phyloP scores from a whole-genome alignment of 1,284 basidiomycete species.

The Ceratobasidium sp. region DNA sequence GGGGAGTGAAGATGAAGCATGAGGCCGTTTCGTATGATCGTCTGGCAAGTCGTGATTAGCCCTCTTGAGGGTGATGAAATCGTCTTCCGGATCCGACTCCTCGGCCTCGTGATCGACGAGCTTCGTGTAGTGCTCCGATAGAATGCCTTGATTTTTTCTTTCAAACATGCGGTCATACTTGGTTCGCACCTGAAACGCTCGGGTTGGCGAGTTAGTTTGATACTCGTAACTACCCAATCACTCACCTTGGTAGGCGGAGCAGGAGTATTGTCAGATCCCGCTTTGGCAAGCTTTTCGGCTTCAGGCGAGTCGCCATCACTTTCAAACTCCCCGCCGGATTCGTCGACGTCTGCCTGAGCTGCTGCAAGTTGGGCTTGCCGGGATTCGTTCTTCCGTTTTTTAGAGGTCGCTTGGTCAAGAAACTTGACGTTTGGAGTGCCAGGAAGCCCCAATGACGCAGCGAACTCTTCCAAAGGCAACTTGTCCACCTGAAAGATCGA shows the following conservation, averaged over 20 bases:
- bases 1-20: background rate
- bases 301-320: conserved; percentile 50
- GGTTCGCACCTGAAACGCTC: conserved; percentile 71
- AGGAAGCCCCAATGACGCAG: conserved; percentile 91
- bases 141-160: conserved; percentile 93
- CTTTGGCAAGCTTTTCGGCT: background rate
- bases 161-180: conserved; percentile 99
- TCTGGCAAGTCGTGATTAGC: conserved; percentile 81
- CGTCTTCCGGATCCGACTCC: conserved; percentile 73
- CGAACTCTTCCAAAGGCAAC: conserved; percentile 87
- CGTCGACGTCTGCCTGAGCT: conserved; percentile 54
- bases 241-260: conserved; percentile 1
- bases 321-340: conserved; percentile 55
- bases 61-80: conserved; percentile 95
- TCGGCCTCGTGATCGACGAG: conserved; percentile 79
- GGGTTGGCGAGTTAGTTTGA: background rate
- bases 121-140: conserved; percentile 92
- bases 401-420: conserved; percentile 77
- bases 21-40: conserved; percentile 36
- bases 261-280: background rate
- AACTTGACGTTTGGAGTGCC: conserved; percentile 98
- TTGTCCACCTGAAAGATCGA: conserved; percentile 88
- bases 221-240: background rate
- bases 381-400: conserved; percentile 80
- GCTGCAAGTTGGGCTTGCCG: conserved; percentile 57